These are phyloP conservation scores for Monosporascus sp. DNA, from an alignment of 2,329 filamentous ascomycete species.

Conservation along the genomic window DNA sequence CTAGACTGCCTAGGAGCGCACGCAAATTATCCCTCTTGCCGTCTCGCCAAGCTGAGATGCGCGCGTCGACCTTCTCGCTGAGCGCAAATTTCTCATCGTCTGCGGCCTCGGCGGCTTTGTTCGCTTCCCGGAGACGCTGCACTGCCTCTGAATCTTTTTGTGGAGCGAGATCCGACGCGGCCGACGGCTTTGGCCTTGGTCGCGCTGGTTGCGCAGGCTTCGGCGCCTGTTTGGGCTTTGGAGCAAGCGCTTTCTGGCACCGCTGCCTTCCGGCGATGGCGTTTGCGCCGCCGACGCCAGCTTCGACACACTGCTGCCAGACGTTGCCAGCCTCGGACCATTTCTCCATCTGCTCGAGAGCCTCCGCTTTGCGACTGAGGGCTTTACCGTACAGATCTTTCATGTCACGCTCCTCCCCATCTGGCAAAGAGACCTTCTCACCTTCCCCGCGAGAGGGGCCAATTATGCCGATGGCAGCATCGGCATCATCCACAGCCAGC, in stretches of 20 bases:
- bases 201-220: slow-evolving; percentile 40
- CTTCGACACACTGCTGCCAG: slow-evolving; percentile 80
- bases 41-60: slow-evolving; percentile 74
- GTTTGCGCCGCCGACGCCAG: slow-evolving; percentile 76
- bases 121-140: slow-evolving; percentile 73
- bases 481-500: slow-evolving; percentile 77
- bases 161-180: slow-evolving; percentile 34
- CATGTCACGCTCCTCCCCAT: slow-evolving; percentile 72
- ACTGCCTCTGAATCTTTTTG: slow-evolving; percentile 69
- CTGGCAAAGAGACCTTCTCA: slow-evolving; percentile 69
- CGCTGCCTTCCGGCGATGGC: slow-evolving; percentile 82
- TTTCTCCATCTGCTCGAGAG: slow-evolving; percentile 89
- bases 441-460: slow-evolving; percentile 72
- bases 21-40: slow-evolving; percentile 91
- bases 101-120: slow-evolving; percentile 75
- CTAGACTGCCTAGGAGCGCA: slow-evolving; percentile 79
- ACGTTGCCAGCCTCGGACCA: slow-evolving; percentile 78
- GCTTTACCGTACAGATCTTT: slow-evolving; percentile 91
- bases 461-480: slow-evolving; percentile 73
- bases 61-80: slow-evolving; percentile 77
- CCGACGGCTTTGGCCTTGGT: slow-evolving; percentile 38
- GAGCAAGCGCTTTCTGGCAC: slow-evolving; percentile 80
- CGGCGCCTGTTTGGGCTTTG: slow-evolving; percentile 51
- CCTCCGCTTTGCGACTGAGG: slow-evolving; percentile 89
- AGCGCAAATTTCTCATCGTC: slow-evolving; percentile 93